Conservation (phyloP, 441 rosid species). For the Gossypium lobatum region DNA sequence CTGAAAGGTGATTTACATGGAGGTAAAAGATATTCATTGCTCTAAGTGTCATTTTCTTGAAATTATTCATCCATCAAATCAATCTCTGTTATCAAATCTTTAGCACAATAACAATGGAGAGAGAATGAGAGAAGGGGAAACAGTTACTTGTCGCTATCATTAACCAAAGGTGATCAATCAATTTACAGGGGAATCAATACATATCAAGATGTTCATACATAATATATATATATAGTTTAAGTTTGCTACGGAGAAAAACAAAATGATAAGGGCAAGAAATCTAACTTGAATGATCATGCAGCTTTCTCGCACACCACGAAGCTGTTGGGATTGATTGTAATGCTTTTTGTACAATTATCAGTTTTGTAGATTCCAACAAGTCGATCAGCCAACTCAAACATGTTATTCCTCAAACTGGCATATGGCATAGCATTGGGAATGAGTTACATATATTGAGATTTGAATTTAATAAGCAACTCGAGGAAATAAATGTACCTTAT, state of each 20-base stretch:
- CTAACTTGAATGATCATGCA: conserved; percentile 15
- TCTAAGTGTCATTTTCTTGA: too few species aligned
- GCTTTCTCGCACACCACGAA: conserved; percentile 62
- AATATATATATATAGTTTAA: neutral
- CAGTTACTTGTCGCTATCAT: neutral
- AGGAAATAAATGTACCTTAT: conserved; percentile 50
- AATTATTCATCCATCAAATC: too few species aligned
- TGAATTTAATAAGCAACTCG: neutral
- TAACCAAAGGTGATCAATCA: neutral
- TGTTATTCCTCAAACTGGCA: conserved; percentile 97
- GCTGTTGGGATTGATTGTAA: conserved; percentile 81
- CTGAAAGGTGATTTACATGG: too few species aligned
- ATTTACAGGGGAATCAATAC: neutral
- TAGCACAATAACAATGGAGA: too few species aligned
- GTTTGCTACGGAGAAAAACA: neutral
- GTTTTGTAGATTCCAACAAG: conserved; percentile 98
- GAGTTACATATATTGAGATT: neutral
- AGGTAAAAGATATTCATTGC: too few species aligned
- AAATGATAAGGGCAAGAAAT: neutral
- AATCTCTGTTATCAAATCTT: too few species aligned
- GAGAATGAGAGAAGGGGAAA: too few species aligned
- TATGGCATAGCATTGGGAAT: neutral
- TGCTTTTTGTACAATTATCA: conserved; percentile 94
- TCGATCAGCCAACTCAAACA: conserved; percentile 98
- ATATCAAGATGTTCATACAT: neutral